These are phyloP conservation scores for Bondarzewia mesenterica DNA, from an alignment of 1,284 basidiomycete genomes.

Conservation along the genomic window DNA sequence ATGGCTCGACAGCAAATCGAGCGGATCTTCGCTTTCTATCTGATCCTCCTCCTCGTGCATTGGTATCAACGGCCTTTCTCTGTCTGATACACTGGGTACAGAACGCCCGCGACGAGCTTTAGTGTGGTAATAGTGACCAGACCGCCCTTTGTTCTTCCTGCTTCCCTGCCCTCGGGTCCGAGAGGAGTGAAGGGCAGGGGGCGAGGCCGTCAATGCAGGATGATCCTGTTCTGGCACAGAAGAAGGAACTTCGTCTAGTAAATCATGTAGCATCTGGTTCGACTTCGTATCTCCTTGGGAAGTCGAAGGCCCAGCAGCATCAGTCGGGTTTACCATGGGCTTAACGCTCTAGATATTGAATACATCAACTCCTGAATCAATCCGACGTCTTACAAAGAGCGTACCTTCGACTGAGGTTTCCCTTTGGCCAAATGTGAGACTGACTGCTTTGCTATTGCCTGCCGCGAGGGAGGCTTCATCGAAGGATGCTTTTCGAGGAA, in stretches of 20 bases:
- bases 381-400: too few species aligned
- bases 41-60: slow-evolving; percentile 13
- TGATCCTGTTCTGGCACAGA: slow-evolving; percentile 29
- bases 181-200: too few species aligned
- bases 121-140: background rate
- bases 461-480: background rate
- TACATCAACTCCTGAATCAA: too few species aligned
- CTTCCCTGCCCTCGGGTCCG: too few species aligned
- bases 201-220: too few species aligned
- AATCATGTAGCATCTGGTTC: background rate
- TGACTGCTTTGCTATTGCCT: background rate
- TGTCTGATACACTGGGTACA: background rate
- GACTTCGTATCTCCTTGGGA: background rate
- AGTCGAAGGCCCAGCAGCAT: background rate
- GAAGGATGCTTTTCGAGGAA: too few species aligned
- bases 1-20: slow-evolving; percentile 11
- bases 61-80: background rate
- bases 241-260: slow-evolving; percentile 23
- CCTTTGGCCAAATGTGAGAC: background rate
- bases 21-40: slow-evolving; percentile 9
- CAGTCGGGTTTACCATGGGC: background rate
- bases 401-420: background rate
- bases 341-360: too few species aligned
- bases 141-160: background rate
- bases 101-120: background rate